Conservation (phyloP, 805 yeast species). For the Teunomyces aglyptinius region DNA sequence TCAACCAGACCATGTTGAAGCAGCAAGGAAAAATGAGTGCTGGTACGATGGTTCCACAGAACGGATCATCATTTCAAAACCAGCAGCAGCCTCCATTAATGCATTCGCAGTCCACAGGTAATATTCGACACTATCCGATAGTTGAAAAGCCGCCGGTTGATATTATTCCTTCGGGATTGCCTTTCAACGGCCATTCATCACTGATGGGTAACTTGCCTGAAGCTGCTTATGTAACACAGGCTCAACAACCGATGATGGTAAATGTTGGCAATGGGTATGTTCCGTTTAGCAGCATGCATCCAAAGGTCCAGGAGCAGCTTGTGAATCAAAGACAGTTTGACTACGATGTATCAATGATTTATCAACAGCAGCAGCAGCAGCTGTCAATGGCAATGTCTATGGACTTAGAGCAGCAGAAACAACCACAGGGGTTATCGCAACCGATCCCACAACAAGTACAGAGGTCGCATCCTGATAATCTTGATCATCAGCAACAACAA, state of each 20-base stretch:
- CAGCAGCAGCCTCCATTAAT: slow-evolving; percentile 9
- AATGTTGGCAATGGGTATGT: slow-evolving; percentile 20
- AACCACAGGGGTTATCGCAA: background rate
- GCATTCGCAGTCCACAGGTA: slow-evolving; percentile 16
- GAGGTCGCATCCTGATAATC: background rate
- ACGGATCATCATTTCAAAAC: background rate
- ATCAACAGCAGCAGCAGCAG: slow-evolving; percentile 5
- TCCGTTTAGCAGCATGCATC: slow-evolving; percentile 17
- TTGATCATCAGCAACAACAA: slow-evolving; percentile 10
- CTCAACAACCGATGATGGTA: slow-evolving; percentile 17
- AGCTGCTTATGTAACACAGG: slow-evolving; percentile 6
- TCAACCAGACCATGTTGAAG: slow-evolving; percentile 13
- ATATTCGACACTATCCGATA: slow-evolving; percentile 10
- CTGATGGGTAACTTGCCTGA: background rate
- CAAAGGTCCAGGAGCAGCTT: slow-evolving; percentile 18
- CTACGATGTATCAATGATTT: background rate
- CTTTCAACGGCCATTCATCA: background rate
- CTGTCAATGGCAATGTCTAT: background rate
- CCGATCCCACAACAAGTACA: slow-evolving; percentile 10
- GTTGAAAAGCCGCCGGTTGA: background rate
- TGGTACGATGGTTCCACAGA: background rate
- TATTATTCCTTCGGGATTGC: slow-evolving; percentile 2
- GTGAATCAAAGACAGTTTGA: slow-evolving; percentile 18
- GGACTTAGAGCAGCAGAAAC: slow-evolving; percentile 4
- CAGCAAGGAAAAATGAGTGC: slow-evolving; percentile 9